Conservation (phyloP, 148 eudicot species). For the Cornus kousa region DNA sequence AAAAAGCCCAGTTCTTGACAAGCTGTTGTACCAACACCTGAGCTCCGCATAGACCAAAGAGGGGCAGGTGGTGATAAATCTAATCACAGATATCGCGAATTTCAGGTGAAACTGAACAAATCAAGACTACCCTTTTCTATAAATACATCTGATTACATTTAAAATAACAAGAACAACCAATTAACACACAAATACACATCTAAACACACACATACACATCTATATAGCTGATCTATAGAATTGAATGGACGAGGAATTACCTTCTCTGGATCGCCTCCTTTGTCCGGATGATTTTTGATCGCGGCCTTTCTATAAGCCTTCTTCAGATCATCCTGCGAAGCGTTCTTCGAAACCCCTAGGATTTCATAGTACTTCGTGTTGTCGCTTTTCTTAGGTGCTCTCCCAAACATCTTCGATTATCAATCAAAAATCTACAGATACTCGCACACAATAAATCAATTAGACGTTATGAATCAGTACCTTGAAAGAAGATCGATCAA, state of each 20-base stretch:
- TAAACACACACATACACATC: neutral
- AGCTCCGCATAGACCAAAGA: neutral
- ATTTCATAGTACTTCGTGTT: conserved; percentile 50
- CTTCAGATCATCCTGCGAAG: conserved; percentile 51
- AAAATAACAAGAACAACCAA: neutral
- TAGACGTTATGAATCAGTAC: too few species aligned
- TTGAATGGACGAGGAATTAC: conserved; percentile 11
- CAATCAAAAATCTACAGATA: conserved; percentile 4
- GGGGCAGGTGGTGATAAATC: neutral
- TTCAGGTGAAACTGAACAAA: neutral
- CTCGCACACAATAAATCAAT: neutral
- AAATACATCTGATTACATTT: neutral
- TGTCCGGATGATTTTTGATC: conserved; percentile 53
- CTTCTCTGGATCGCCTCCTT: conserved; percentile 60
- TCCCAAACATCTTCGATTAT: conserved; percentile 43
- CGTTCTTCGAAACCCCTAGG: conserved; percentile 40
- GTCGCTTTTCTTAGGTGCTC: conserved; percentile 47
- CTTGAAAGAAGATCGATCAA: neutral
- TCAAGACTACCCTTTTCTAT: neutral
- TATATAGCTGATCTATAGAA: neutral
- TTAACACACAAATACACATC: neutral
- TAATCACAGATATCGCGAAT: neutral
- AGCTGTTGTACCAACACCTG: too few species aligned
- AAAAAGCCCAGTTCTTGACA: neutral
- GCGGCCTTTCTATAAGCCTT: conserved; percentile 55